Conservation (phyloP, 2,329 filamentous ascomycete genomes). For the Epichloe sibirici region DNA sequence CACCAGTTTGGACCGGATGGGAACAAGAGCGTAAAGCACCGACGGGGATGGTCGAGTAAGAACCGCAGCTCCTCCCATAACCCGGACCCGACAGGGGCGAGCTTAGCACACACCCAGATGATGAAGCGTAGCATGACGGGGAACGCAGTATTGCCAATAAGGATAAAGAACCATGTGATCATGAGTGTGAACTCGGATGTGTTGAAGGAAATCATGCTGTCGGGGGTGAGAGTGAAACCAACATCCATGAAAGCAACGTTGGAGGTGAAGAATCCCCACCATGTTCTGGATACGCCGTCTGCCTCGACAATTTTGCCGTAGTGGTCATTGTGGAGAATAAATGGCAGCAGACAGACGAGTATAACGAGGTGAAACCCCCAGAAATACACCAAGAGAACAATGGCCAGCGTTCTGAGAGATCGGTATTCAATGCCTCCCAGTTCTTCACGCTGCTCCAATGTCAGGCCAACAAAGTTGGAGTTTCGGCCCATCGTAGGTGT, state of each 20-base stretch:
- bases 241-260: constrained; percentile 88
- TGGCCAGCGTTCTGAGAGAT: constrained; percentile 71
- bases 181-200: constrained; percentile 63
- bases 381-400: constrained; percentile 70
- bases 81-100: constrained; percentile 52
- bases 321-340: constrained; percentile 53
- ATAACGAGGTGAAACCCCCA: constrained; percentile 72
- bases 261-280: constrained; percentile 89
- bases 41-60: constrained; percentile 82
- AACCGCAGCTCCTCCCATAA: constrained; percentile 87
- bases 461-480: constrained; percentile 79
- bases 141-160: constrained; percentile 92
- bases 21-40: constrained; percentile 92
- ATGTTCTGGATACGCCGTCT: constrained; percentile 52
- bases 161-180: constrained; percentile 71
- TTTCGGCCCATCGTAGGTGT: constrained; percentile 87
- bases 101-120: constrained; percentile 68
- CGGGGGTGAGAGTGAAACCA: constrained; percentile 82
- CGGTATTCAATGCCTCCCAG: constrained; percentile 94
- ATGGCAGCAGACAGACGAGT: constrained; percentile 62
- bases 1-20: constrained; percentile 88
- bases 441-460: constrained; percentile 86
- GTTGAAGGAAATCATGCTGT: constrained; percentile 89
- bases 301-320: constrained; percentile 56
- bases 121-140: constrained; percentile 88